Base-by-base conservation (phyloP, 1,139 yeast genomes). In the Taiozyma sp. region DNA sequence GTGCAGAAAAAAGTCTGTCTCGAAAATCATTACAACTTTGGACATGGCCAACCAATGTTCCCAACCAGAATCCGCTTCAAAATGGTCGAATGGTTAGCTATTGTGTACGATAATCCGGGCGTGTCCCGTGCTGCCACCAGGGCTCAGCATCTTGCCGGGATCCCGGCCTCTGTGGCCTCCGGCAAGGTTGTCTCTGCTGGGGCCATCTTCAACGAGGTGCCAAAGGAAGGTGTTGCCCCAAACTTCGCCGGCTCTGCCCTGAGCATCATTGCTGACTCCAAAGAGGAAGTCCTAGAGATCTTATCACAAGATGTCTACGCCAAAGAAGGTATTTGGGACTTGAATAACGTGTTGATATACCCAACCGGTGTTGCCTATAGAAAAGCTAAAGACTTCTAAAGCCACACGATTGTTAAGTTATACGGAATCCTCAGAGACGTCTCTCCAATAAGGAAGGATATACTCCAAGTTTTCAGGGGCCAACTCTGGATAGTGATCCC, bases 301-400 rank as follows among this genome's bases (percentile, higher is more conserved):
- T 75, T 88, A 64, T 78, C 83, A 62, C 64, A 71, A 51, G 96
- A 88, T 65, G 67, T 82, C 39, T 88, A 83, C 68, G 79, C 80
- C 57, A 73, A 72, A 57, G 73, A 75, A 32, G 93, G 91, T 0
- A 78, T 88, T 53, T 88, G 96, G 96, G 95, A 88, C 65, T 64
- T 87, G 55, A 80, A 82, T 44, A 78, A 75, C 51, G 84, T 80
- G 27, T 64, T 81, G 57, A 79, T 87, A 48, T 74, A 79, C 62
- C 92, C 92, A 60, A 68, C 68, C 53, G 74, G 72, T 19, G 67
- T 74, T 59, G 84, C 83, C 42, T 72, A 68, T 49, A 73, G 80
- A 61, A 55, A 66, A 48, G 70, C 65, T 16, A 71, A 69, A 56
- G 64, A 67, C 32, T 56, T 53, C 54, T 54, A 46, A 40, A 10